Conservation (phyloP, 164 flowering plant species). For the Saururus chinensis region DNA sequence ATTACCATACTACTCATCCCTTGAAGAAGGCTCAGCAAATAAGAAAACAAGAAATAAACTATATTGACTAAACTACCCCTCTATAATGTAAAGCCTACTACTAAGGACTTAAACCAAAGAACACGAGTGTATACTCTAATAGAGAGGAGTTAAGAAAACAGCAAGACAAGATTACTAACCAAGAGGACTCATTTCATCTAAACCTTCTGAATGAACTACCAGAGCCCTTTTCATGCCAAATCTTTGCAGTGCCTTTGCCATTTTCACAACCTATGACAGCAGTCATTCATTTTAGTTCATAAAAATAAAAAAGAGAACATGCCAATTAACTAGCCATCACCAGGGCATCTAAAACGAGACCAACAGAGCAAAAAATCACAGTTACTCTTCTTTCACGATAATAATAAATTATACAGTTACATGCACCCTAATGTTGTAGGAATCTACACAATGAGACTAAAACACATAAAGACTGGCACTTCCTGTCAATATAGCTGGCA, state of each 20-base stretch:
- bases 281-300: neutral
- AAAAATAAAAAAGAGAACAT: neutral
- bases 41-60: neutral
- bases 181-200: slow-evolving; percentile 93
- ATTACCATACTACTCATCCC: no score
- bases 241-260: slow-evolving; percentile 82
- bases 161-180: slow-evolving; percentile 25
- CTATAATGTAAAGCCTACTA: no score
- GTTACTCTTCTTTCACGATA: no score
- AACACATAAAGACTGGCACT: no score
- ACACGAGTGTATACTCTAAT: no score
- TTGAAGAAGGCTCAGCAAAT: neutral
- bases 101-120: no score
- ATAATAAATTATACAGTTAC: no score
- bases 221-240: slow-evolving; percentile 89
- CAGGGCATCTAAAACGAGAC: neutral
- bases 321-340: no score
- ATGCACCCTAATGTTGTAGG: no score
- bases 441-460: no score
- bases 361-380: neutral
- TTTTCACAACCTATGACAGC: slow-evolving; percentile 54
- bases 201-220: slow-evolving; percentile 87
- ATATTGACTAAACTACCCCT: no score
- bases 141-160: neutral
- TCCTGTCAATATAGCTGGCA: no score